Evolutionary conservation across 2,329 filamentous ascomycete species (phyloP), one percentile per base, ranked within the genome.

Genomic region (Ophiocordyceps polyrhachis-furcata): DNA sequence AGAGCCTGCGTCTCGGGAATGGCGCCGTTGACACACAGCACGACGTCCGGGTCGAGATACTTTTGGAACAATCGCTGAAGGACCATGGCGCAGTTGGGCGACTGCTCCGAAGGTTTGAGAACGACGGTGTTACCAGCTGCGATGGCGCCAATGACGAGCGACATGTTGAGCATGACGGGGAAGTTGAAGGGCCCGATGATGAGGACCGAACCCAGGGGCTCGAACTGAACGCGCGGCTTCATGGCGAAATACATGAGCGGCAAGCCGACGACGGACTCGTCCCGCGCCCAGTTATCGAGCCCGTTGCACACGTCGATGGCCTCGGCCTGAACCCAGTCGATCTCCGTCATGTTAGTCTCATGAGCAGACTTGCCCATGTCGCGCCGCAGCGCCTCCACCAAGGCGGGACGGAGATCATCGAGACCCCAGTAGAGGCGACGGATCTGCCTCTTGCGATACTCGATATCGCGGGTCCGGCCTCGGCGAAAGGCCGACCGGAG

Each of bases 161-260:
- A 73, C 38, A 96, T 59, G 35, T 79, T 77, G 40, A 96, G 71
- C 63, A 88, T 80, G 59, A 94, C 68, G 44, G 91, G 91, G 61
- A 88, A 94, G 69, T 98, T 98, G 74, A 85, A 96, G 40, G 91
- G 79, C 46, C 87, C 86, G 56, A 96, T 93, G 55, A 95, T 76
- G 53, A 96, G 69, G 12, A 85, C 77, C 38, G 78, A 69, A 32
- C 91, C 91, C 46, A 95, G 62, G 1, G 91, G 91, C 56, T 96
- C 89, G 65, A 93, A 93, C 51, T 79, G 72, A 58, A 93, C 79
- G 56, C 73, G 80, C 35, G 87, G 82, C 46, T 69, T 79, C 65
- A 93, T 72, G 40, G 81, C 58, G 52, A 71, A 71, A 63, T 80
- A 85, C 40, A 72, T 69, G 41, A 86, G 58, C 13, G 79, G 68